Evolutionary conservation across 1,284 basidiomycete genomes (phyloP), one percentile per base, ranked within the genome.

Genomic region (Heterobasidion occidentale): DNA sequence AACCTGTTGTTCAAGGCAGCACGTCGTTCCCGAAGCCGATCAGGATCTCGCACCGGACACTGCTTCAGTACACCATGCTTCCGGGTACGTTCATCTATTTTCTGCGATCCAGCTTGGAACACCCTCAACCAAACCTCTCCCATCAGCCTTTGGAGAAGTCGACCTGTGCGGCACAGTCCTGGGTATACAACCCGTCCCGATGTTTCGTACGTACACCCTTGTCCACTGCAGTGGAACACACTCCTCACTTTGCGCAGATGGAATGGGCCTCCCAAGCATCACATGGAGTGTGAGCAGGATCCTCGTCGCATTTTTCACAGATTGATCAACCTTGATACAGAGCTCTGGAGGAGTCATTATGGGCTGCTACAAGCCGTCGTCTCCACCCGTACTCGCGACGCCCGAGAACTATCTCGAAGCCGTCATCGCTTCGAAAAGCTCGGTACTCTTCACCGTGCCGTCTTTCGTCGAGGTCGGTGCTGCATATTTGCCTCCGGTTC

Each of bases 391-490:
- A 1, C 15, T 65, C 2, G 65, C 68, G 0, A 68, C 63, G 4
- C 64, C 70, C 0, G 64, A 66, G 11, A 60, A 54, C 27, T 59
- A 66, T 36, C 58, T 71, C 14, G 59, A 64, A 8, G 57, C 54
- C 3, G 54, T 62, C 19, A 52, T 58, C 6, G 58, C 55, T 5
- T 62, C 62, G 9, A 53, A 62, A 8, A 58, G 60, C 46, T 58
- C 66, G 36, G 53, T 65, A 9, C 51, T 67, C 2, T 63, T 66
- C 42, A 62, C 58, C 52, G 62, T 67, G 6, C 70, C 69, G 1
- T 59, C 59, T n/a, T 67, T 70, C 44, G 51, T 69, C 50, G 68
- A 72, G 62, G 69, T 69, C 36, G 27, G 58, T 55, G 0, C 27
- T 15, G 3, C 19, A n/a, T 35, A 8, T 35, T 14, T n/a, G 15